Conservation (phyloP, 2,329 filamentous ascomycete genomes). For the Paraconiothyrium brasiliense region DNA sequence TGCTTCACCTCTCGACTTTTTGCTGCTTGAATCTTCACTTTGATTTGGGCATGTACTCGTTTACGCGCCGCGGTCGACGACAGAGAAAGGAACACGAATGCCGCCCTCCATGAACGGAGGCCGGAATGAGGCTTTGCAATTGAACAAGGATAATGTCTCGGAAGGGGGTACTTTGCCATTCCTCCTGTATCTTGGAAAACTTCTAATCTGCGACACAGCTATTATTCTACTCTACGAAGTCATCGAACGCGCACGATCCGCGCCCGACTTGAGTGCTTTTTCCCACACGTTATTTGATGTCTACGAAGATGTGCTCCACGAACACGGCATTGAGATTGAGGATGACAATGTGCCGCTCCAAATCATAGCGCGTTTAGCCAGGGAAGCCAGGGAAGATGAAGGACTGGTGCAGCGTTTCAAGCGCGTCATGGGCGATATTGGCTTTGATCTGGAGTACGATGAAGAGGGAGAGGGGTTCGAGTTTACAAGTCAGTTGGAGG, state of each 20-base stretch:
- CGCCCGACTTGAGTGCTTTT: constrained; percentile 70
- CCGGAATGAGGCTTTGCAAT: constrained; percentile 50
- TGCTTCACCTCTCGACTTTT: constrained; percentile 15
- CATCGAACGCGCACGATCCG: constrained; percentile 66
- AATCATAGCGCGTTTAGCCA: constrained; percentile 76
- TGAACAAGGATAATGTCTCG: constrained; percentile 47
- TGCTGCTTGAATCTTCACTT: constrained; percentile 13
- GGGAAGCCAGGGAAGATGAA: constrained; percentile 33
- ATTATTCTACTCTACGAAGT: constrained; percentile 82
- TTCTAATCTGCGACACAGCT: constrained; percentile 62
- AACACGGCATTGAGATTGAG: constrained; percentile 75
- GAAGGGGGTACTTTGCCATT: constrained; percentile 44
- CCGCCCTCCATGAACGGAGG: constrained; percentile 50
- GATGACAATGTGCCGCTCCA: constrained; percentile 79
- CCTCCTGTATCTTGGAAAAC: too few species aligned
- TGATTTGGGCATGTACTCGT: constrained; percentile 50
- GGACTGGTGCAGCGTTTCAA: constrained; percentile 75
- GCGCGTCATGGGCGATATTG: constrained; percentile 72
- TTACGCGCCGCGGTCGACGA: constrained; percentile 48
- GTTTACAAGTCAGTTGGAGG: constrained; percentile 43
- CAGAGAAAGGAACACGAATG: constrained; percentile 53
- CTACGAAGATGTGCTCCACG: constrained; percentile 78
- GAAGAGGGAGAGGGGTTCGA: constrained; percentile 53
- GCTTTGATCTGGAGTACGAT: constrained; percentile 74
- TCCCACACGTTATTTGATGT: constrained; percentile 78